phyloP scores from a whole-genome alignment of 345 rosid species.

The Tarenaya hassleriana region DNA sequence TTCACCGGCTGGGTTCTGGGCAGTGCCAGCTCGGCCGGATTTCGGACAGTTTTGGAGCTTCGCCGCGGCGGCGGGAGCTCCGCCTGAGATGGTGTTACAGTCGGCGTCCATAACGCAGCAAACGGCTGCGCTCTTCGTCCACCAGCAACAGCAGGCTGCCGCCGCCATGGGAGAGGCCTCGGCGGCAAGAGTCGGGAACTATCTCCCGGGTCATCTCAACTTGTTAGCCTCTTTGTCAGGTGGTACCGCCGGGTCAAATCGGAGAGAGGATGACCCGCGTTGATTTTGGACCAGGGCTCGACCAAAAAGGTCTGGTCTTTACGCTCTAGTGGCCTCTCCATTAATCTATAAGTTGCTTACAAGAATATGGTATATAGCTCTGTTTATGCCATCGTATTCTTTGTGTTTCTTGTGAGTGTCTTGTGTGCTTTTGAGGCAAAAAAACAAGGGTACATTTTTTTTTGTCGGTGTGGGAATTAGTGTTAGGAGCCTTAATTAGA shows the following conservation, averaged over 20 bases:
- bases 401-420: conserved; percentile 11
- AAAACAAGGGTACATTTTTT: not conserved
- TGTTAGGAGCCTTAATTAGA: conserved; percentile 3
- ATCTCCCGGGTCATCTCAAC: conserved; percentile 81
- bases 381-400: conserved; percentile 13
- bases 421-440: no score
- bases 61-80: conserved; percentile 41
- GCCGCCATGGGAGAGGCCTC: conserved; percentile 88
- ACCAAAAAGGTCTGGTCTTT: not conserved
- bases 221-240: conserved; percentile 81
- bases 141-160: conserved; percentile 56
- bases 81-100: conserved; percentile 64
- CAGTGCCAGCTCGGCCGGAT: conserved; percentile 67
- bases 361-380: not conserved
- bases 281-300: no score
- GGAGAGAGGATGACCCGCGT: conserved; percentile 59
- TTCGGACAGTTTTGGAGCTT: conserved; percentile 80
- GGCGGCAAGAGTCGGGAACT: conserved; percentile 75
- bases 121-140: conserved; percentile 38
- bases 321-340: no score
- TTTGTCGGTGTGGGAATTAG: not conserved
- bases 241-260: conserved; percentile 54
- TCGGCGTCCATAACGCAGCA: conserved; percentile 34
- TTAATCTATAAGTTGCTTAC: no score
- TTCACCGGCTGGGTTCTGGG: conserved; percentile 80